Evolutionary conservation across 2,329 filamentous ascomycete genomes (phyloP).

Genomic region (Nemania abortiva): DNA sequence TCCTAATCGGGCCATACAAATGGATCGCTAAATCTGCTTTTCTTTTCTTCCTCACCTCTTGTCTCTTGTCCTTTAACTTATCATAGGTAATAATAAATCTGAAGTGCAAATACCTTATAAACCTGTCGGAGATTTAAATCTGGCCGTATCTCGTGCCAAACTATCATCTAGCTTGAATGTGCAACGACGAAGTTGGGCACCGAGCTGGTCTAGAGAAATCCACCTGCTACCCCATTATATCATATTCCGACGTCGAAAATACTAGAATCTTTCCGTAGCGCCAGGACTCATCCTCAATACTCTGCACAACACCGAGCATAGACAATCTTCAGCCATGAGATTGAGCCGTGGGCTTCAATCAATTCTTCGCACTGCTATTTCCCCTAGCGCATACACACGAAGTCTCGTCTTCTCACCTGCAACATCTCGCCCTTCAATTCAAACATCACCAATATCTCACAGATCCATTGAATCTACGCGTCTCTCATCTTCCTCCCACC

Average conservation of each 20-base stretch:
- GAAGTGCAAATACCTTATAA: no score
- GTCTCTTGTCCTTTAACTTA: no score
- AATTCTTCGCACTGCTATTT: constrained; percentile 6
- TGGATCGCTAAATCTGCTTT: no score
- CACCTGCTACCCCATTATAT: not conserved
- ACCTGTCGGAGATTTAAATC: no score
- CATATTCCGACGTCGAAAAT: constrained; percentile 9
- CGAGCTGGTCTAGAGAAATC: not conserved
- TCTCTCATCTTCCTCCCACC: constrained; percentile 1
- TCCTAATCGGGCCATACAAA: no score
- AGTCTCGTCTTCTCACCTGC: not conserved
- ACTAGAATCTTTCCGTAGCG: constrained; percentile 7
- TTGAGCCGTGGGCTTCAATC: constrained; percentile 18
- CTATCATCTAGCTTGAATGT: not conserved
- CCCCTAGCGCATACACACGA: constrained; percentile 6
- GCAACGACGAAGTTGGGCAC: not conserved
- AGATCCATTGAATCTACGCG: not conserved
- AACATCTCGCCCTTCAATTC: constrained; percentile 4
- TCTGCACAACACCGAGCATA: not conserved
- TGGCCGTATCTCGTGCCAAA: no score
- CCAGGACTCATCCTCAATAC: not conserved
- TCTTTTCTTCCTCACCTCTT: no score
- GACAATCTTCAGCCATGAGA: constrained; percentile 22
- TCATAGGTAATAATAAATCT: no score
- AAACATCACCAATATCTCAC: not conserved